These are phyloP conservation scores for Trametopsis cervina DNA, from an alignment of 768 basidiomycete genomes.

Conservation along the genomic window DNA sequence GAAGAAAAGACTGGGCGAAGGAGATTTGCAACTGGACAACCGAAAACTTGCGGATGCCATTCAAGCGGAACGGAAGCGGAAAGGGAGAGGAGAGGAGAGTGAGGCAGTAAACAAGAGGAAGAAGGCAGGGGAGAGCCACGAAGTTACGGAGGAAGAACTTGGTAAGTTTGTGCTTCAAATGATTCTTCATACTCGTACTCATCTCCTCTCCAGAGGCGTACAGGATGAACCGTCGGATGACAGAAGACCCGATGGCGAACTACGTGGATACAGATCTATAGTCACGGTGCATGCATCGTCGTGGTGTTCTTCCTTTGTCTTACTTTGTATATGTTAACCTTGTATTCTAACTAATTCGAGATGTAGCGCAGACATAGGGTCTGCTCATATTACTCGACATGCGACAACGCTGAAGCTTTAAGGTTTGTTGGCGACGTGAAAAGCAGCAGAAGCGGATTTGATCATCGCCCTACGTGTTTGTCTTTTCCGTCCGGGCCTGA, in stretches of 20 bases:
- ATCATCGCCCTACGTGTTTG: no score
- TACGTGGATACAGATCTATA: slow-evolving; percentile 59
- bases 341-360: no score
- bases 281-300: not conserved
- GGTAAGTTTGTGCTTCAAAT: slow-evolving; percentile 38
- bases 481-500: no score
- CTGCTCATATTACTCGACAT: no score
- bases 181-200: slow-evolving; percentile 13
- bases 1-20: slow-evolving; percentile 77
- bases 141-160: slow-evolving; percentile 85
- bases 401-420: no score
- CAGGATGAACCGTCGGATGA: slow-evolving; percentile 63
- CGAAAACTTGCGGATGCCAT: slow-evolving; percentile 63
- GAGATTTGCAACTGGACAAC: slow-evolving; percentile 70
- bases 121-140: slow-evolving; percentile 48
- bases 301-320: not conserved
- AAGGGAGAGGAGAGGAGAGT: slow-evolving; percentile 50
- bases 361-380: no score
- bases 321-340: not conserved
- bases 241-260: slow-evolving; percentile 91
- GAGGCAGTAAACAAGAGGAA: slow-evolving; percentile 60
- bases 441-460: no score
- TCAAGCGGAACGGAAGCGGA: slow-evolving; percentile 76
- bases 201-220: slow-evolving; percentile 67
- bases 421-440: no score